phyloP scores from a whole-genome alignment of 495 filamentous ascomycete genomes.

The Penicillium canescens region DNA sequence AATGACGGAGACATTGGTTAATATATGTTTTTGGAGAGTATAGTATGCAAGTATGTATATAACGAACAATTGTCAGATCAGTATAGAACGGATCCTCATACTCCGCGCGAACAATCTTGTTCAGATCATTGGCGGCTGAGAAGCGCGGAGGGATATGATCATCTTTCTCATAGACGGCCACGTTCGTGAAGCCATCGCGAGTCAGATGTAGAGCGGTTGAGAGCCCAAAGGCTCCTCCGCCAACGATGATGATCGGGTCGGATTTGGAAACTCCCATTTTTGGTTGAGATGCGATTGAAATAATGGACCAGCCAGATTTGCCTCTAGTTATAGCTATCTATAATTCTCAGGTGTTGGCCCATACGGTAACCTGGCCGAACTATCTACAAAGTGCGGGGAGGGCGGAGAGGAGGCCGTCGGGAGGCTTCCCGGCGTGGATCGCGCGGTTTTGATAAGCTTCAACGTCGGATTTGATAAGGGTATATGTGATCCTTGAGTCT shows the following conservation, averaged over 20 bases:
- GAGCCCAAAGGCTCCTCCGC: constrained; percentile 52
- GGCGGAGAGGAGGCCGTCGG: constrained; percentile 7
- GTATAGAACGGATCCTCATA: constrained; percentile 56
- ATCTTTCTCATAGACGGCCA: constrained; percentile 38
- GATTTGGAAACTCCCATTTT: constrained; percentile 25
- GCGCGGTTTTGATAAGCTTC: neutral
- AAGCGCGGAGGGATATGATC: constrained; percentile 26
- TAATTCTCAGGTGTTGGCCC: too few species aligned
- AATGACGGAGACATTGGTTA: constrained; percentile 8
- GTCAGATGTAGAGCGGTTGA: constrained; percentile 52
- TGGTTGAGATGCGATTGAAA: neutral
- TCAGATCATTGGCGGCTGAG: constrained; percentile 52
- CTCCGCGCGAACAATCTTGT: constrained; percentile 55
- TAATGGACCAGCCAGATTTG: neutral
- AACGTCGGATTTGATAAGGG: too few species aligned
- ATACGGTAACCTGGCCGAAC: neutral
- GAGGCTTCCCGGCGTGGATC: constrained; percentile 1
- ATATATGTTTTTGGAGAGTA: constrained; percentile 2
- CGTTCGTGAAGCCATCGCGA: constrained; percentile 43
- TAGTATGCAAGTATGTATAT: constrained; percentile 17
- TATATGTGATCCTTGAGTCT: too few species aligned
- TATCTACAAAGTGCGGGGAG: neutral
- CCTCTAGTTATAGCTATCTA: neutral
- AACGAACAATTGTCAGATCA: constrained; percentile 37
- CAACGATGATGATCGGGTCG: constrained; percentile 31